Evolutionary conservation across 1,284 basidiomycete species (phyloP).

Genomic region (Naganishia sp.): DNA sequence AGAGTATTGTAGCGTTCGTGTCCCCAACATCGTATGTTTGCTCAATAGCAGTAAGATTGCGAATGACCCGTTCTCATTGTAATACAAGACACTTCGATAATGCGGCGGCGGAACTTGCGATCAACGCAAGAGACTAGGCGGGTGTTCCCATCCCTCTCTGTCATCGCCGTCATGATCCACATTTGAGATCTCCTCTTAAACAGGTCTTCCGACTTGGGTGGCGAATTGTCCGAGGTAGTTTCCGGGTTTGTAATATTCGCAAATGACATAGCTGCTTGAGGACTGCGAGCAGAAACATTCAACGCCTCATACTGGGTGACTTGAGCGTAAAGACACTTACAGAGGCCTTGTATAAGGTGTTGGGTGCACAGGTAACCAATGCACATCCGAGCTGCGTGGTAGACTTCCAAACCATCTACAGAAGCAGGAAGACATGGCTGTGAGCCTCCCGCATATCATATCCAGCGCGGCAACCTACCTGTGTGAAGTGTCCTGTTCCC

Average conservation of each 20-base stretch:
- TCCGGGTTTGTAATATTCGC: conserved; percentile 29
- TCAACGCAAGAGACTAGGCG: no score
- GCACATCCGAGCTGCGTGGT: conserved; percentile 48
- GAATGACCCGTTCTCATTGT: no score
- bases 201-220: conserved; percentile 24
- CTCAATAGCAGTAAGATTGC: no score
- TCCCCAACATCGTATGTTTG: no score
- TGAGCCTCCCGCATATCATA: no score
- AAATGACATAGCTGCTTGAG: conserved; percentile 26
- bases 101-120: no score
- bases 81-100: no score
- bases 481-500: conserved; percentile 46
- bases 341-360: conserved; percentile 9
- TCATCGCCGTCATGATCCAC: no score
- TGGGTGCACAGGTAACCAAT: conserved; percentile 37
- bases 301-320: background rate
- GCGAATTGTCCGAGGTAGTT: conserved; percentile 26
- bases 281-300: background rate
- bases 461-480: conserved; percentile 33
- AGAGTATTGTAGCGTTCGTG: no score
- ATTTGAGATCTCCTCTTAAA: background rate
- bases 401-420: conserved; percentile 45
- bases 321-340: background rate
- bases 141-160: no score
- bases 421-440: background rate